phyloP scores from a whole-genome alignment of 331 rosid species.

The Dryas integrifolia region DNA sequence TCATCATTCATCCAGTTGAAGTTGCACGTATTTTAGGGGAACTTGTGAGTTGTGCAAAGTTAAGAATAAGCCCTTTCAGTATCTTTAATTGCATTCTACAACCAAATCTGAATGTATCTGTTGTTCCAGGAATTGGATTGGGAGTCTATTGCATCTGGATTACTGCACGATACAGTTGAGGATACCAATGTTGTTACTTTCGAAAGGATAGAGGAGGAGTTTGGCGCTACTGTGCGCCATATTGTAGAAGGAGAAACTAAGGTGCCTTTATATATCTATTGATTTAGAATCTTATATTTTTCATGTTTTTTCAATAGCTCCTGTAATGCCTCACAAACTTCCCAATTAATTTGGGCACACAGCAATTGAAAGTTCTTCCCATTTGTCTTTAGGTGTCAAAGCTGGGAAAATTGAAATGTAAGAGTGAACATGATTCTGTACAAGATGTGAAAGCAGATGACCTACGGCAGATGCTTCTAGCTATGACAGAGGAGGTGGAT shows the following conservation, averaged over 20 bases:
- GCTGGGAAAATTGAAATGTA: constrained; percentile 88
- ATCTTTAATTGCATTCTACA: constrained; percentile 23
- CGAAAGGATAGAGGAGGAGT: constrained; percentile 90
- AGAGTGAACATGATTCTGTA: constrained; percentile 68
- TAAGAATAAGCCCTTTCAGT: constrained; percentile 14
- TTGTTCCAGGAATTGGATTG: constrained; percentile 83
- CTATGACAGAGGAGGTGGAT: constrained; percentile 97
- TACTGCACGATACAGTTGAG: constrained; percentile 95
- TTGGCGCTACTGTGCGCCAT: constrained; percentile 81
- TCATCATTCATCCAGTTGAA: constrained; percentile 99
- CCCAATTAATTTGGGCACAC: constrained; percentile 27
- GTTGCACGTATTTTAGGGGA: constrained; percentile 95
- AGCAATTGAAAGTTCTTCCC: constrained; percentile 19
- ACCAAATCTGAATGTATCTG: constrained; percentile 23
- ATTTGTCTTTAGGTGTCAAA: constrained; percentile 73
- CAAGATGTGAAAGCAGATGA: constrained; percentile 99
- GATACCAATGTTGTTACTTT: constrained; percentile 88
- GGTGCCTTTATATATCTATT: constrained; percentile 43
- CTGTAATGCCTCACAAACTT: constrained; percentile 16
- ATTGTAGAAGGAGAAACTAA: constrained; percentile 99
- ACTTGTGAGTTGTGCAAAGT: constrained; percentile 62
- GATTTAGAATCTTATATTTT: not conserved
- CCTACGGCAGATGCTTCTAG: constrained; percentile 94
- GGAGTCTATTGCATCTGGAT: constrained; percentile 97
- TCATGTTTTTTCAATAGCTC: constrained; percentile 7